Base-by-base conservation (phyloP, 2,329 filamentous ascomycete species). In the Microdochium paspali region DNA sequence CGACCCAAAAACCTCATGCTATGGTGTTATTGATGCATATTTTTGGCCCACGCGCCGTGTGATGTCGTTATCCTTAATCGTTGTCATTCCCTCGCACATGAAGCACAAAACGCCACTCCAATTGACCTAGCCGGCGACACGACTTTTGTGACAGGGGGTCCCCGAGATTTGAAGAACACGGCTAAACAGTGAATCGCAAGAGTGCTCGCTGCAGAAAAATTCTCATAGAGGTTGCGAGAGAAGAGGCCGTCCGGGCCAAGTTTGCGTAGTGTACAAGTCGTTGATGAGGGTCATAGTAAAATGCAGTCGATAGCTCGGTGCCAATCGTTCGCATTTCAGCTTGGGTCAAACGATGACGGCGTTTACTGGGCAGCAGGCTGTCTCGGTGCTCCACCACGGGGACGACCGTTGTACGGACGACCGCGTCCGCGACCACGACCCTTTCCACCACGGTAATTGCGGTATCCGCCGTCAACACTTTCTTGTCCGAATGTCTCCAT, bases 401-500 rank as follows among this genome's bases (percentile, higher is more conserved):
- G 73, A 50, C 76, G 70, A 23, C 66, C 64, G 44, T 70, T 66
- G 20, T 55, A 59, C 15, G 76, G 73, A 51, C 73, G 64, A 28
- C 76, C 75, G 46, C 76, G 70, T 24, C 85, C 83, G 44, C 85
- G 79, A 21, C 87, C 87, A 49, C 90, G 82, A 30, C 87, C 87
- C n/a, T n/a, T n/a, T 40, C 89, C 79, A 25, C 89, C 87, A 46
- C 90, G 84, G 66, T 83, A 93, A 53, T 87, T 84, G 51, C 86
- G 79, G 63, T 81, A 86, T 15, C 82, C 79, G 45, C 81, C 84
- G 57, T 98, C 93, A 21, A 98, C 90, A 56, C 90, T 96, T 46
- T 90, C 90, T 65, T 97, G 90, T 9, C 93, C 93, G 56, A 98
- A 98, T 0, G 93, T 98, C 69, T 98, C 93, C 61, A 98, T 87